Evolutionary conservation across 257 asterid genomes (phyloP), one percentile per base, ranked within the genome.

Genomic region (Verbena officinalis): DNA sequence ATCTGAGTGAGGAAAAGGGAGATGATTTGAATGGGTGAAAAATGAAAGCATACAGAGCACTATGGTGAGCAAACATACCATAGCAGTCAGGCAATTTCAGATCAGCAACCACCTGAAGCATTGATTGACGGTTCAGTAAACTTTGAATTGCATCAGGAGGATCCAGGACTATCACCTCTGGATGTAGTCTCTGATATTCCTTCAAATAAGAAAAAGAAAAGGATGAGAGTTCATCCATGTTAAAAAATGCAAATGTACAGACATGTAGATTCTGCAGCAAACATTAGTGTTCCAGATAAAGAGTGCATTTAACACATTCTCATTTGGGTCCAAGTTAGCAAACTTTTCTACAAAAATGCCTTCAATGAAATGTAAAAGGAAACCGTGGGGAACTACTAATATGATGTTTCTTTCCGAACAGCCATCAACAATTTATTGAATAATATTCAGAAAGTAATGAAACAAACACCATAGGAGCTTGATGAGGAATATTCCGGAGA

Each of bases 41-140:
- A 5, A 21, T 20, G 20, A 44, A 4, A 34, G 40, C 27, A 9
- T 53, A 69, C 27, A 48, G 17, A 44, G 11, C 33, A 71, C 9
- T 31, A 10, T 40, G 40, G 55, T 19, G 21, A 2, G 12, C 48
- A 21, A 27, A 78, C 42, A 67, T 92, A 89, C 98, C 97, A 64
- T 77, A 85, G 57, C 59, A 55, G 50, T 89, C 84, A 6, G 90
- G 85, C 55, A 89, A 64, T 56, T 89, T 81, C 78, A 92, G 77
- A 72, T 85, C 91, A 54, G 82, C 89, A 67, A 92, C 95, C 76
- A 82, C 91, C 67, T 92, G 83, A 75, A 92, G 98, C 98, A 92
- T 92, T 58, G 84, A 87, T 66, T 87, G 93, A 39, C 97, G 95
- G 79, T 85, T 87, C 75, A 83, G 73, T 23, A 92, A 77, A 24